Evolutionary conservation across 2,329 filamentous ascomycete genomes (phyloP).

Genomic region (Daldinia sp.): DNA sequence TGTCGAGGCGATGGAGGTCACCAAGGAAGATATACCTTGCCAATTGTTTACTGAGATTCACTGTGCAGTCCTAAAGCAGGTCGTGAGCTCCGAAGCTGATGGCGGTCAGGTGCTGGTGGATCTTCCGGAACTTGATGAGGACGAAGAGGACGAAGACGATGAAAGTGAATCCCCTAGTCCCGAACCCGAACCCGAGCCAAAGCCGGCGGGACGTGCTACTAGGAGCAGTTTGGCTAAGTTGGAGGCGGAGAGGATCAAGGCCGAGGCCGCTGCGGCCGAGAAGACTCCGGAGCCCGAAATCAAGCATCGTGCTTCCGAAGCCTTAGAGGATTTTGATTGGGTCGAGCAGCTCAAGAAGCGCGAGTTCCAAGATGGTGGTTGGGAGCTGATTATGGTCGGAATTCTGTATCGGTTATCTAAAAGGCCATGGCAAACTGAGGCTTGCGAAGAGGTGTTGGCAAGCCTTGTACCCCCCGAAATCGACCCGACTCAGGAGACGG

Average conservation of each 20-base stretch:
- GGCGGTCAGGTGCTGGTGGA: conserved; percentile 82
- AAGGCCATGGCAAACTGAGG: conserved; percentile 71
- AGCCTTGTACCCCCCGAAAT: conserved; percentile 81
- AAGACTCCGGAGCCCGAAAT: conserved; percentile 57
- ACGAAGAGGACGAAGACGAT: conserved; percentile 70
- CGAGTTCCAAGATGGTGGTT: conserved; percentile 87
- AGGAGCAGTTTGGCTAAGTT: conserved; percentile 85
- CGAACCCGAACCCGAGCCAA: conserved; percentile 75
- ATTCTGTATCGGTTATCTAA: conserved; percentile 85
- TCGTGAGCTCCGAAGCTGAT: conserved; percentile 78
- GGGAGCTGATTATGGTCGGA: conserved; percentile 89
- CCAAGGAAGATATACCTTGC: conserved; percentile 76
- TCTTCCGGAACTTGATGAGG: conserved; percentile 77
- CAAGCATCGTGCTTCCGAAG: conserved; percentile 76
- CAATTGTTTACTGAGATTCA: conserved; percentile 91
- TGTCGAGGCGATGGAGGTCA: conserved; percentile 82
- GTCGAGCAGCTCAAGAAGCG: conserved; percentile 82
- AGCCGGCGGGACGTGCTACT: conserved; percentile 75
- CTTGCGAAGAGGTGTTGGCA: conserved; percentile 80
- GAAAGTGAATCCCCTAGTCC: conserved; percentile 63
- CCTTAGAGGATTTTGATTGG: conserved; percentile 81
- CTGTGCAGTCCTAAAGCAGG: conserved; percentile 86
- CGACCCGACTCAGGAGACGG: conserved; percentile 79
- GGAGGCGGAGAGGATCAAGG: conserved; percentile 74
- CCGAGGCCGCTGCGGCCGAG: conserved; percentile 64